These are phyloP conservation scores for Coccomyxa subellipsoidea DNA, from an alignment of 163 green algal genomes.

Conservation along the genomic window DNA sequence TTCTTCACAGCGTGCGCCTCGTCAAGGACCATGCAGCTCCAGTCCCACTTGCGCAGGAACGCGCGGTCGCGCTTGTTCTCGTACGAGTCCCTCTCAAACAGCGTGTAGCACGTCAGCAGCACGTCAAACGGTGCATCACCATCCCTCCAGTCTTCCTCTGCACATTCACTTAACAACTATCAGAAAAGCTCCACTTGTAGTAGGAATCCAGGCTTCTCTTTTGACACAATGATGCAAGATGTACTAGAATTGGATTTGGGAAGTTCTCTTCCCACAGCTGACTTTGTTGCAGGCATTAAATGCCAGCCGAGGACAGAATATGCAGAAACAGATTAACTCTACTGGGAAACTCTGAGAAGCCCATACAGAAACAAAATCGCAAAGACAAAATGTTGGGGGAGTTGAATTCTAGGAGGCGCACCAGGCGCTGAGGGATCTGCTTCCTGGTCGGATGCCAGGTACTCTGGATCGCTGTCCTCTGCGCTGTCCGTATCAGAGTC, in stretches of 20 bases:
- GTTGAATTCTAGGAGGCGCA: too few relatives aligned
- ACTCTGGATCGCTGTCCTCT: not conserved
- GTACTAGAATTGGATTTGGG: too few relatives aligned
- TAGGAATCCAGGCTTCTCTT: too few relatives aligned
- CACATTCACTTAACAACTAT: too few relatives aligned
- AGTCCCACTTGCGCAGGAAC: conserved; percentile 74
- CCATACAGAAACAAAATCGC: too few relatives aligned
- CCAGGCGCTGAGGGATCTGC: not conserved
- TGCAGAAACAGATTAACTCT: too few relatives aligned
- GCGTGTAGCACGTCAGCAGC: conserved; percentile 87
- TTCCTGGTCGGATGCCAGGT: conserved; percentile 19
- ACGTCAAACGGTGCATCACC: conserved; percentile 73
- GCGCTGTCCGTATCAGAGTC: not conserved
- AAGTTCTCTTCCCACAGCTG: too few relatives aligned
- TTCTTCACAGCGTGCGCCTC: conserved; percentile 77
- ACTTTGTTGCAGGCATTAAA: too few relatives aligned
- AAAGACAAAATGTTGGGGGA: not conserved
- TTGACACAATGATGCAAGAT: too few relatives aligned
- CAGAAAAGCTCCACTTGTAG: too few relatives aligned
- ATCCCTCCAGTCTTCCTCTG: not conserved
- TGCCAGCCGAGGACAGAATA: too few relatives aligned
- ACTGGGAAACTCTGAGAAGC: too few relatives aligned
- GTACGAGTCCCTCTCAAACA: conserved; percentile 82
- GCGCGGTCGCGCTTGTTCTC: conserved; percentile 57
- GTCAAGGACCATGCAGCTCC: conserved; percentile 86